Percentiles rank a stretch among this genome's conserved stretches.
These are phyloP conservation scores for Calonectria hongkongensis DNA, from an alignment of 2,329 filamentous ascomycete species.

Conservation along the genomic window DNA sequence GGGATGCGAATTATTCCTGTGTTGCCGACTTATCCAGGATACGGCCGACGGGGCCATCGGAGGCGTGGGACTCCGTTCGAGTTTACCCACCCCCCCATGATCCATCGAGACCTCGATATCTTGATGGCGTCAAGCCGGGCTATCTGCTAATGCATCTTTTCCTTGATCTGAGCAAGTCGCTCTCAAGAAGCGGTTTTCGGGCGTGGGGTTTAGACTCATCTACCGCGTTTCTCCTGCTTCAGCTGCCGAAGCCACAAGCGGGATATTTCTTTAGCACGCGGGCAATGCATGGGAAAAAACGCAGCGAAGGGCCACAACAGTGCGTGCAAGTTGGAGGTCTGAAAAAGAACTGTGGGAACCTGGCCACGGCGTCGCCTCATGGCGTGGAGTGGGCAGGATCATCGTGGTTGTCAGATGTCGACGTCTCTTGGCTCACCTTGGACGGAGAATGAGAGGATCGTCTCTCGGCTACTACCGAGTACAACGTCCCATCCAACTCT, in stretches of 20 bases:
- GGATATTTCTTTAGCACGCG: background rate
- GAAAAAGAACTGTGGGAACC: too few species aligned
- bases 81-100: background rate
- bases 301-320: background rate
- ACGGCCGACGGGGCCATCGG: background rate
- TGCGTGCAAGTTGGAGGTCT: background rate
- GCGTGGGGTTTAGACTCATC: conserved; percentile 15
- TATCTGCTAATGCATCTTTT: conserved; percentile 2
- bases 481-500: background rate
- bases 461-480: conserved; percentile 7
- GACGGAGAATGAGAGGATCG: background rate
- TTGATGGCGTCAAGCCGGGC: conserved; percentile 15
- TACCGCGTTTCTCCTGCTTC: conserved; percentile 1
- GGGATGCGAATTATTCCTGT: background rate
- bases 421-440: background rate
- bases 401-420: background rate
- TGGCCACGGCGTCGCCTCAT: background rate
- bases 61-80: background rate
- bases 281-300: background rate
- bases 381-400: background rate
- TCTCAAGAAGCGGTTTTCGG: background rate
- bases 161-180: conserved; percentile 5
- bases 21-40: conserved; percentile 19
- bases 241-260: conserved; percentile 23
- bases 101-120: background rate